A percentile compares a stretch with the other conserved stretches of the same genome.
Evolutionary conservation across 202 grass and related monocot genomes (phyloP).

Genomic region (Dendrocalamus latiflorus): DNA sequence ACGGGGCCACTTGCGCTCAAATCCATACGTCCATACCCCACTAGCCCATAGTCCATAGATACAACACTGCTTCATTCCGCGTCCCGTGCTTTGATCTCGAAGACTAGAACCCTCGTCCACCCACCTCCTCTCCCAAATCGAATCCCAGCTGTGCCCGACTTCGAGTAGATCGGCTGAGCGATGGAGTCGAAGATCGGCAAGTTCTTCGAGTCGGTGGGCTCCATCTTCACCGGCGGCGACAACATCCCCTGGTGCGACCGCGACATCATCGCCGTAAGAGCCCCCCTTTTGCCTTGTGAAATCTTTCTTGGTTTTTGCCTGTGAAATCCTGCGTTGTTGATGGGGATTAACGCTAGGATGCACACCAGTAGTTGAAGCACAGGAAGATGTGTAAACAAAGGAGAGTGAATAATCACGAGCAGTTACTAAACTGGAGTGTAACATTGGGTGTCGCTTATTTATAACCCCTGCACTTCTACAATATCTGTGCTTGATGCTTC

Average conservation of each 20-base stretch:
- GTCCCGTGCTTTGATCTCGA: neutral
- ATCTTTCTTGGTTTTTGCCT: neutral
- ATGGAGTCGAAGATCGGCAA: conserved; percentile 73
- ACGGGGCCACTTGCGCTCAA: neutral
- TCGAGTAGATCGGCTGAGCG: neutral
- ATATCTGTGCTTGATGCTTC: neutral
- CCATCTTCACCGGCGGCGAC: conserved; percentile 76
- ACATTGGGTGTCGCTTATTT: neutral
- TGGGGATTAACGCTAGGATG: neutral
- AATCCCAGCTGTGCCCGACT: neutral
- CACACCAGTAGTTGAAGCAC: too few relatives aligned
- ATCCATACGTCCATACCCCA: neutral
- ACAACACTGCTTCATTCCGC: neutral
- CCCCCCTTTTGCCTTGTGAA: neutral
- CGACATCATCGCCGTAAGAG: conserved; percentile 73
- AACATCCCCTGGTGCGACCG: conserved; percentile 91
- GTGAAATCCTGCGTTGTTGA: neutral
- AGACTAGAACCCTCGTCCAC: neutral
- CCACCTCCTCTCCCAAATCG: neutral
- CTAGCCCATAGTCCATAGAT: neutral
- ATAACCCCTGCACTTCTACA: neutral
- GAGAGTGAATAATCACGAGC: neutral
- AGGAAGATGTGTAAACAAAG: neutral
- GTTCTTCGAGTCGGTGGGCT: conserved; percentile 86
- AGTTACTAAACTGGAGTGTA: neutral